Base-by-base conservation (phyloP, 495 filamentous ascomycete species). In the Annulohypoxylon moriforme region DNA sequence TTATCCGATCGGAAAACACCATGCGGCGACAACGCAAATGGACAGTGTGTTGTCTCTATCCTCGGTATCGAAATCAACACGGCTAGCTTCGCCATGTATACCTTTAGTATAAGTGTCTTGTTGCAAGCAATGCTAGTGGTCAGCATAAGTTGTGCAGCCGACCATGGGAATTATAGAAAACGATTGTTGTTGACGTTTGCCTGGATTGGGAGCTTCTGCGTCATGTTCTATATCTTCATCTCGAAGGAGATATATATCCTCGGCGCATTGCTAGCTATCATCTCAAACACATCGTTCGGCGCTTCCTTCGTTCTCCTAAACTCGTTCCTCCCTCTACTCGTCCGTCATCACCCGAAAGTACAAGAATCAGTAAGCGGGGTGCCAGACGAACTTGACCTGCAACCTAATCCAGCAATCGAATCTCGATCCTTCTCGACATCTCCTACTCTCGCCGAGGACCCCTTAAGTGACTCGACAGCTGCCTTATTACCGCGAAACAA, bases 1-100 rank as follows among this genome's bases (percentile, higher is more conserved):
- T 81, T 94, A 25, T 91, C 89, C 25, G 93, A 97, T 78, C 87
- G 85, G 60, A 87, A 75, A 6, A 91, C 84, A 29, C 91, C 93
- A 27, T 98, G 94, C 82, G 88, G 78, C 59, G 74, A 78, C 33
- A 82, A 78, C 66, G 81, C 75, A 49, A 75, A 79, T n/a, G 86
- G 87, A 27, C 94, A 96, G 75, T 99, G 96, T 74, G 83, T 98
- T 56, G 86, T 98, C 72, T 88, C 89, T 63, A 80, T 99, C 8
- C 80, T 97, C 47, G 96, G 96, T 4, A 79, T 88, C 60, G 91
- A 97, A 71, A 90, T 99, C 76, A 98, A 97, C 80, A 97, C 96
- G 9, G 94, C 96, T 16, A 96, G 93, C 81, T 98, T 98, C 79
- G 96, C 96, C 64, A 94, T 99, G 92, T 99, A 98, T 82, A 97